These are phyloP conservation scores for Fomitopsis serialis DNA, from an alignment of 768 basidiomycete genomes.

Conservation along the genomic window DNA sequence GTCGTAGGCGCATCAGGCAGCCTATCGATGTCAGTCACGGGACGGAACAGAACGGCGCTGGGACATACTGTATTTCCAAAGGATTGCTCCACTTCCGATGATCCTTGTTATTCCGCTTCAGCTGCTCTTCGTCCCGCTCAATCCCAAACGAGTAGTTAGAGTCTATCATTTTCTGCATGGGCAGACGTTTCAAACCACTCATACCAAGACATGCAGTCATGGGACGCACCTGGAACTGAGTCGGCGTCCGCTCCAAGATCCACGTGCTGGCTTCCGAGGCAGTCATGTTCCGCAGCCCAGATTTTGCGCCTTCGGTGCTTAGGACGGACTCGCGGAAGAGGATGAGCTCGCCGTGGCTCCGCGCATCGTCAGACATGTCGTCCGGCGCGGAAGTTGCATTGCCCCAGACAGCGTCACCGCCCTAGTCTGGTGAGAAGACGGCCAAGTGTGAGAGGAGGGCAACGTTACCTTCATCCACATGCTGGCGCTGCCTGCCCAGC, in stretches of 20 bases:
- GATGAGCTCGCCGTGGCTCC: conserved; percentile 79
- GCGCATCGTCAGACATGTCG: conserved; percentile 45
- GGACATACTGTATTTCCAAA: conserved; percentile 60
- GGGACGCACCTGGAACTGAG: conserved; percentile 62
- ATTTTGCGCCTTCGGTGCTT: conserved; percentile 11
- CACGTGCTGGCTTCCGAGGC: conserved; percentile 68
- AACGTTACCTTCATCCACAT: conserved; percentile 84
- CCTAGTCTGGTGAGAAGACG: conserved; percentile 34
- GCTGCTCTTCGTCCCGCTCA: conserved; percentile 62
- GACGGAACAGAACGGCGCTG: not conserved
- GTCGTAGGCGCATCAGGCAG: conserved; percentile 88
- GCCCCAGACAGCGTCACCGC: conserved; percentile 84
- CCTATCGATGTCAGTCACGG: conserved; percentile 30
- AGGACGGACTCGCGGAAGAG: conserved; percentile 53
- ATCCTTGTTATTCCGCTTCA: conserved; percentile 66
- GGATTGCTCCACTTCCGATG: conserved; percentile 92
- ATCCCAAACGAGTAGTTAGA: conserved; percentile 88
- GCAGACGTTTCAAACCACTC: no score
- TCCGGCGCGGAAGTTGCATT: conserved; percentile 73
- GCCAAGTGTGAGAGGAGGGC: not conserved
- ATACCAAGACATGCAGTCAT: not conserved
- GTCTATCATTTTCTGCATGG: conserved; percentile 64
- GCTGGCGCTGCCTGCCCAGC: conserved; percentile 92
- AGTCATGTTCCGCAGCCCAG: conserved; percentile 60
- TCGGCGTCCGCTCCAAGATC: conserved; percentile 79